A percentile compares a stretch with the other conserved stretches of the same genome.
These are phyloP conservation scores for Dalechampia spathulata DNA, from an alignment of 441 rosid genomes.

Conservation along the genomic window DNA sequence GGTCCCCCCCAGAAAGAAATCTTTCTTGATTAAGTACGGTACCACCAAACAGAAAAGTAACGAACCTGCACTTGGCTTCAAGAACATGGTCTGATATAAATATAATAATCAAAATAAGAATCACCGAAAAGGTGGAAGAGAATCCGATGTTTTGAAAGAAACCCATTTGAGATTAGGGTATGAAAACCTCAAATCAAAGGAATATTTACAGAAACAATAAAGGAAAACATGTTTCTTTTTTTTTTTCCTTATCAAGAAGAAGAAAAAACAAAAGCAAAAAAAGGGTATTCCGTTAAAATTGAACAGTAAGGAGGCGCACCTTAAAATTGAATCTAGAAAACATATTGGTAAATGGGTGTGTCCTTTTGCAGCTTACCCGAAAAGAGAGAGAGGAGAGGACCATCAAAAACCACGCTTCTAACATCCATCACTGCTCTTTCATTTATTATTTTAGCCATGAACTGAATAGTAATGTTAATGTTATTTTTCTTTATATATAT, in stretches of 20 bases:
- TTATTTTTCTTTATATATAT: too few species aligned
- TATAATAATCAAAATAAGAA: too few species aligned
- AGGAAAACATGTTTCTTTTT: too few species aligned
- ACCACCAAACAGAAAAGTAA: neutral
- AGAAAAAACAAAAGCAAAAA: too few species aligned
- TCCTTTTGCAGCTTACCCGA: conserved; percentile 13
- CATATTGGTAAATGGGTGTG: neutral
- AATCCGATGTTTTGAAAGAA: conserved; percentile 6
- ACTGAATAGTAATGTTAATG: too few species aligned
- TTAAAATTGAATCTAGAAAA: neutral
- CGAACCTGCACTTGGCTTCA: conserved; percentile 13
- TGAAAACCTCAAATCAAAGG: neutral
- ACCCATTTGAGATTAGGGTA: conserved; percentile 12
- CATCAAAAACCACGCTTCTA: conserved; percentile 43
- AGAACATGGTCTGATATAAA: neutral
- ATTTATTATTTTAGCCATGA: too few species aligned
- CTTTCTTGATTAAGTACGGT: neutral
- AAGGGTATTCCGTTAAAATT: conserved; percentile 29
- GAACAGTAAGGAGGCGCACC: conserved; percentile 26
- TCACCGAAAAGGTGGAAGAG: neutral
- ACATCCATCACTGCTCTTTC: conserved; percentile 22
- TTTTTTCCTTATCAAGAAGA: too few species aligned
- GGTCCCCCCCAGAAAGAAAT: neutral
- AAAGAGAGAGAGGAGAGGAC: conserved; percentile 19
- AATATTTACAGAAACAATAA: neutral